phyloP scores from a whole-genome alignment of 805 yeast species.

The Sungouiella blattae region DNA sequence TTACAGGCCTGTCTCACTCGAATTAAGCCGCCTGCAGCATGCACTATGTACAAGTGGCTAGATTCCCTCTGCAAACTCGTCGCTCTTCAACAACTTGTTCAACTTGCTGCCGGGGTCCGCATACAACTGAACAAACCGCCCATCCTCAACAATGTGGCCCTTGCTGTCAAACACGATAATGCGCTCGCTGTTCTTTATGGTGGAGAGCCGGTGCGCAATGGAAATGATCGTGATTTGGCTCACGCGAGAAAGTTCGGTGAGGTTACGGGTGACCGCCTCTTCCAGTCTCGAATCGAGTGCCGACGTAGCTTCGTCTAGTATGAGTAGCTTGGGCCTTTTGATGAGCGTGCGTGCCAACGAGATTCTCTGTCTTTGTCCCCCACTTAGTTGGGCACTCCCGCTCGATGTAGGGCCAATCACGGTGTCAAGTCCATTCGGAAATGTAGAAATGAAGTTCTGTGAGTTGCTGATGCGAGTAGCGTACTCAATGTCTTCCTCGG shows the following conservation, averaged over 20 bases:
- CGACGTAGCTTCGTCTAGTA: conserved; percentile 92
- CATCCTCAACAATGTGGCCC: conserved; percentile 68
- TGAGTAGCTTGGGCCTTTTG: conserved; percentile 71
- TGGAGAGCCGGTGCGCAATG: conserved; percentile 87
- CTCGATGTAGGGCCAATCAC: conserved; percentile 71
- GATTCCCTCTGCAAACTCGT: conserved; percentile 12
- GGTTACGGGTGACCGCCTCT: conserved; percentile 73
- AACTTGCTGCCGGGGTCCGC: conserved; percentile 43
- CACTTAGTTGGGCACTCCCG: conserved; percentile 79
- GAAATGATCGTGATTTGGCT: conserved; percentile 67
- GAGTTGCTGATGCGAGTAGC: conserved; percentile 77
- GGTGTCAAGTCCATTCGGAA: conserved; percentile 82
- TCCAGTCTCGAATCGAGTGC: conserved; percentile 90
- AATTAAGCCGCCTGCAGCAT: no score
- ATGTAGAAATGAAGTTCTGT: conserved; percentile 57
- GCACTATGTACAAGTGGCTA: no score
- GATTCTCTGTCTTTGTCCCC: conserved; percentile 92
- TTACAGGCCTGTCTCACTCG: no score
- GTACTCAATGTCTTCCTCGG: conserved; percentile 53
- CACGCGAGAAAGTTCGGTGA: conserved; percentile 47
- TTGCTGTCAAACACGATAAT: conserved; percentile 61
- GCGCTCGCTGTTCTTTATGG: conserved; percentile 78
- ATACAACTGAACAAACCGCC: conserved; percentile 52
- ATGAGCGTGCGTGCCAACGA: conserved; percentile 87
- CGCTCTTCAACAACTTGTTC: conserved; percentile 38